Evolutionary conservation across 2,329 filamentous ascomycete genomes (phyloP).

Genomic region (Cryphonectria parasitica): DNA sequence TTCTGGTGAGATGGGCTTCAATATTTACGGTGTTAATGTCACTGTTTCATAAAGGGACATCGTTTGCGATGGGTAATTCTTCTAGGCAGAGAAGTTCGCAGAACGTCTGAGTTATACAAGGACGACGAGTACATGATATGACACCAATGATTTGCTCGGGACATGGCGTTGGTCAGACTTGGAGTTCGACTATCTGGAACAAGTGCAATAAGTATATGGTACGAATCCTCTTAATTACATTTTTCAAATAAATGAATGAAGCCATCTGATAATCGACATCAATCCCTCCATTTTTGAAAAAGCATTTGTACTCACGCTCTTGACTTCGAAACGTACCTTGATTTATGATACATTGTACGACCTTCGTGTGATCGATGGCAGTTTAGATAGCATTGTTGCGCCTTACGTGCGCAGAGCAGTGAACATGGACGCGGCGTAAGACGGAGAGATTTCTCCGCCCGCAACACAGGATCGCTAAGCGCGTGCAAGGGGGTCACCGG

Average conservation of each 20-base stretch:
- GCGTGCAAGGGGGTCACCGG: neutral
- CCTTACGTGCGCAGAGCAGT: neutral
- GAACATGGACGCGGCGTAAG: neutral
- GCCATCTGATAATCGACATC: neutral
- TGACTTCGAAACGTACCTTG: neutral
- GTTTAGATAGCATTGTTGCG: neutral
- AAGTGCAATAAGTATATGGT: neutral
- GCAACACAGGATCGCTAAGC: neutral
- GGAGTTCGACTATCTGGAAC: neutral
- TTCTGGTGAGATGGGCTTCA: slow-evolving; percentile 12
- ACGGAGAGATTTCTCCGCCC: neutral
- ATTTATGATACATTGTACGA: neutral
- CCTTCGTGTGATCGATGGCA: neutral
- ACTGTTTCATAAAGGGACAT: slow-evolving; percentile 14
- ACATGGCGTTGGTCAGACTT: neutral
- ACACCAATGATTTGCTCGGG: neutral
- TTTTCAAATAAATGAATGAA: neutral
- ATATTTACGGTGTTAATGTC: slow-evolving; percentile 15
- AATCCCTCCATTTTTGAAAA: neutral
- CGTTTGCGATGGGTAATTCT: neutral
- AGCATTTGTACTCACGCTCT: neutral
- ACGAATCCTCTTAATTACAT: neutral
- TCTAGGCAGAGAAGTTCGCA: neutral
- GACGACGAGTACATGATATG: neutral
- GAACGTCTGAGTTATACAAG: neutral